Base-by-base conservation (phyloP, 2,329 filamentous ascomycete genomes). In the Cordyceps cicadae region DNA sequence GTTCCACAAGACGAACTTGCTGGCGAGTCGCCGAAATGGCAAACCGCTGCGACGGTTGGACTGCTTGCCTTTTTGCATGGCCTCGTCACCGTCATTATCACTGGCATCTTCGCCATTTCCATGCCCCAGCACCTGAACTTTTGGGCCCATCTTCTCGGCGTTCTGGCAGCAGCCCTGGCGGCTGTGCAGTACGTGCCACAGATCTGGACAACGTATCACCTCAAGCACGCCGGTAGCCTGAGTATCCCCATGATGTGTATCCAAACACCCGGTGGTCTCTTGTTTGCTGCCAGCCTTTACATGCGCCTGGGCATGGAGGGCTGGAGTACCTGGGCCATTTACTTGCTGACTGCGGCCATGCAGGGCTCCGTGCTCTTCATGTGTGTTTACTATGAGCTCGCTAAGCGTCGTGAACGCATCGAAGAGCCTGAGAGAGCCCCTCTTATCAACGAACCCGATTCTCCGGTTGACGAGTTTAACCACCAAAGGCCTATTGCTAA, bases 181-280 rank as follows among this genome's bases (percentile, higher is more conserved):
- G 88, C 85, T 0, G 82, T 97, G 24, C 94, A 99, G 75, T 99
- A 97, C 74, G 78, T 99, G 17, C 94, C 94, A 0, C 94, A 99
- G 75, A 96, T 99, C 65, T 92, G 87, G 76, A 97, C 89, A 57
- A 99, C 94, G 0, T 95, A 90, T 75, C 83, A 80, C 57, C 78
- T 97, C 62, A 89, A 93, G 70, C 87, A 92, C 67, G 88, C 96
- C 2, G 92, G 92, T 59, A 96, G 92, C 71, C 77, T 99, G 67
- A 96, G 91, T 69, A 94, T 99, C 61, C 88, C 91, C 5, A 97
- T 97, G 88, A 97, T 99, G 92, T 89, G 89, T 71, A 96, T 99
- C 39, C 94, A 99, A 73, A 97, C 93, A 0, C 94, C 94, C 0
- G 94, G 94, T 0, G 92, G 91, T 62, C 87, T 96, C 66, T 77